A percentile compares a stretch with the other conserved stretches of the same genome.
Evolutionary conservation across 2,329 filamentous ascomycete species (phyloP).

Genomic region (Plenodomus biglobosus): DNA sequence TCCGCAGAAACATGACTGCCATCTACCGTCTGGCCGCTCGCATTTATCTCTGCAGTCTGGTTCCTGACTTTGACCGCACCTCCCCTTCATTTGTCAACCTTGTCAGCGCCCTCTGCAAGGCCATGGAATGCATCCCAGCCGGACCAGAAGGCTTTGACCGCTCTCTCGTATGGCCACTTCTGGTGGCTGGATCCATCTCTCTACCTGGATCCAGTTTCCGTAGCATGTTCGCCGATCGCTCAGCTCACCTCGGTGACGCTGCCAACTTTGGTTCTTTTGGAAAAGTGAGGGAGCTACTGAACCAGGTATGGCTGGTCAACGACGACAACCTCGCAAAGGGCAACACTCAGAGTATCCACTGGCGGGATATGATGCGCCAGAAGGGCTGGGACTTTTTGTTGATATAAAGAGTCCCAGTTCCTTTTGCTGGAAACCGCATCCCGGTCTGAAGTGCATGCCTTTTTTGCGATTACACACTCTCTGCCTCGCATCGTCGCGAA

Average conservation of each 20-base stretch:
- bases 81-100: constrained; percentile 75
- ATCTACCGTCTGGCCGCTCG: constrained; percentile 90
- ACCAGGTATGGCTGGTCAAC: constrained; percentile 77
- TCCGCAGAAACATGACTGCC: constrained; percentile 84
- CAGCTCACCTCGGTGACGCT: constrained; percentile 72
- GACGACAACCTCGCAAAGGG: constrained; percentile 61
- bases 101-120: constrained; percentile 73
- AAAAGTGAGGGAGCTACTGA: constrained; percentile 74
- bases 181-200: constrained; percentile 81
- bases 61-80: constrained; percentile 79
- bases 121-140: constrained; percentile 78
- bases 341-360: constrained; percentile 73
- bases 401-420: constrained; percentile 58
- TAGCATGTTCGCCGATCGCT: constrained; percentile 72
- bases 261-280: constrained; percentile 82
- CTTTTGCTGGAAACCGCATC: constrained; percentile 42
- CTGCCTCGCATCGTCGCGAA: not conserved
- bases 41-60: constrained; percentile 94
- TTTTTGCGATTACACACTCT: constrained; percentile 27
- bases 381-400: constrained; percentile 92
- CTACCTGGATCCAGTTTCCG: constrained; percentile 74
- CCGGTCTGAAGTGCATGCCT: constrained; percentile 33
- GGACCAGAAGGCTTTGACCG: constrained; percentile 84
- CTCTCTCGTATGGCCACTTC: constrained; percentile 88
- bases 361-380: constrained; percentile 89